A percentile compares a stretch with the other conserved stretches of the same genome.
phyloP scores from a whole-genome alignment of 176 grass and related monocot species.

The Canna indica region DNA sequence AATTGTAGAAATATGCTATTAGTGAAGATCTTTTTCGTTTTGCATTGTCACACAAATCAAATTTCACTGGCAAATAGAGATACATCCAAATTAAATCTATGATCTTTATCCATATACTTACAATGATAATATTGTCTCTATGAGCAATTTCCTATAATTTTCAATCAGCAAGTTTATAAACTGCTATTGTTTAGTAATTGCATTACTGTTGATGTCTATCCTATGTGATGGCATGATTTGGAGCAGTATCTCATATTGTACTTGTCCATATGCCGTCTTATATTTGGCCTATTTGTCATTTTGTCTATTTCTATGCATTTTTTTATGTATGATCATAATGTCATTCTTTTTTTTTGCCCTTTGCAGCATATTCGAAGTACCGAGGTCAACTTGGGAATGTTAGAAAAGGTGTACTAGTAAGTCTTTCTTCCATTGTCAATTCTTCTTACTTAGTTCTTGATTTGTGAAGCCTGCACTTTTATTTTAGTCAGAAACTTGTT shows the following conservation, averaged over 20 bases:
- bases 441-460: background rate
- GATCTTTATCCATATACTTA: no score
- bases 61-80: no score
- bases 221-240: background rate
- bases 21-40: no score
- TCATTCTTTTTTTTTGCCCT: background rate
- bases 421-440: conserved; percentile 16
- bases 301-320: background rate
- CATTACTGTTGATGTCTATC: background rate
- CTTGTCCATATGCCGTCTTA: no score
- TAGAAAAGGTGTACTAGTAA: conserved; percentile 96
- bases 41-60: no score
- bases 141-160: no score
- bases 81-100: no score
- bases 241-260: background rate
- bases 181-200: background rate
- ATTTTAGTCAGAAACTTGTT: background rate
- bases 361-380: conserved; percentile 96
- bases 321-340: background rate
- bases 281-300: no score
- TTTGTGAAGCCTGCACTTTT: background rate
- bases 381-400: conserved; percentile 81
- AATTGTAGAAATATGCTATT: no score
- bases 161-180: no score
- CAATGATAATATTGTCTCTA: no score